phyloP scores from a whole-genome alignment of 2,329 filamentous ascomycete genomes.

The Paracoccidioides lutzii region DNA sequence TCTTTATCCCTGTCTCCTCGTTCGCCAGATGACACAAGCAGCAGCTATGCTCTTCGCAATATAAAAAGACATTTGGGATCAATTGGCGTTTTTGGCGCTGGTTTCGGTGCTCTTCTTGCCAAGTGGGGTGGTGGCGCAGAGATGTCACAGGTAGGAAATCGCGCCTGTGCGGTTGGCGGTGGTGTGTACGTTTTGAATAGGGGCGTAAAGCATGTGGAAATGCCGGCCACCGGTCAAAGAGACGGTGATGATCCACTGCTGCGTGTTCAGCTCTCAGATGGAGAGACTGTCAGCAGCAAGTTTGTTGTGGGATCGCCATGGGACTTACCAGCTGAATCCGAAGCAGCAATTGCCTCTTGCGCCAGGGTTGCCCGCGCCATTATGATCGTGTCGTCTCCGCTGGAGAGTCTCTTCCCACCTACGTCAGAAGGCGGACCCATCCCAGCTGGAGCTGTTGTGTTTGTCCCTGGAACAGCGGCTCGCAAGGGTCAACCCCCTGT shows the following conservation, averaged over 20 bases:
- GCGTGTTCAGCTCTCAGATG: slow-evolving; percentile 23
- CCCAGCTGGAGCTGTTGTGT: slow-evolving; percentile 51
- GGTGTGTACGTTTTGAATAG: slow-evolving; percentile 77
- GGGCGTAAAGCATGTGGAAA: slow-evolving; percentile 38
- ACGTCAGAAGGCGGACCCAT: slow-evolving; percentile 61
- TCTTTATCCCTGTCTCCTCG: slow-evolving; percentile 65
- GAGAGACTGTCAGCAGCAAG: slow-evolving; percentile 25
- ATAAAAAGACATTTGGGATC: slow-evolving; percentile 73
- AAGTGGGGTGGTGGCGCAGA: slow-evolving; percentile 90
- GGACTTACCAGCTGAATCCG: slow-evolving; percentile 21
- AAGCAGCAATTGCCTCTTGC: slow-evolving; percentile 7
- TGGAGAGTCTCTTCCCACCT: slow-evolving; percentile 55
- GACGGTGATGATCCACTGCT: slow-evolving; percentile 13
- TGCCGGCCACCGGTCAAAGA: slow-evolving; percentile 5
- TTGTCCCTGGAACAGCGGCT: slow-evolving; percentile 24
- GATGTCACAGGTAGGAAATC: slow-evolving; percentile 80
- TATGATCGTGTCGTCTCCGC: slow-evolving; percentile 53
- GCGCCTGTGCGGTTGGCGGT: slow-evolving; percentile 80
- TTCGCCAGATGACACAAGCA: slow-evolving; percentile 40
- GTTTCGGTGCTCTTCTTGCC: slow-evolving; percentile 77
- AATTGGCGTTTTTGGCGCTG: slow-evolving; percentile 74
- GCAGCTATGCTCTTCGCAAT: slow-evolving; percentile 56
- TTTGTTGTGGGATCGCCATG: slow-evolving; percentile 26
- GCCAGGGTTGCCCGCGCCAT: slow-evolving; percentile 47
- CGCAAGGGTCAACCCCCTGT: slow-evolving; percentile 34